A percentile compares a stretch with the other conserved stretches of the same genome.
Evolutionary conservation across 2,329 filamentous ascomycete species (phyloP).

Genomic region (Scedosporium apiospermum): DNA sequence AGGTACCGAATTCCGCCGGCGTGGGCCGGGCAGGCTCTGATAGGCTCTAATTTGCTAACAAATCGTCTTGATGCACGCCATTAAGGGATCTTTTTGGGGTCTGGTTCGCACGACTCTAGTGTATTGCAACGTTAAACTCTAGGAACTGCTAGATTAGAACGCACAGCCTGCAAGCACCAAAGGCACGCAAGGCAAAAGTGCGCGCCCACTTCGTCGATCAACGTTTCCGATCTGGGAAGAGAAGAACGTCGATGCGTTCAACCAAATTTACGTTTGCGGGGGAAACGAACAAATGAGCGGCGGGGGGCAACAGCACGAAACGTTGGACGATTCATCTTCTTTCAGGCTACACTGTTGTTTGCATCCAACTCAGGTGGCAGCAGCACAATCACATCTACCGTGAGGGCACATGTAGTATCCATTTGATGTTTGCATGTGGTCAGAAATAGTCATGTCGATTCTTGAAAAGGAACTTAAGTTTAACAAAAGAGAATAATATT

Average conservation of each 20-base stretch:
- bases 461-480: no score
- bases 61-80: neutral
- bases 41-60: neutral
- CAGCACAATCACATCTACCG: neutral
- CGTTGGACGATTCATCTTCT: neutral
- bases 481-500: no score
- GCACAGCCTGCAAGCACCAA: no score
- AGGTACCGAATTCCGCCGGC: neutral
- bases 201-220: no score
- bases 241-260: neutral
- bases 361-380: neutral
- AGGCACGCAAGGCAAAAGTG: no score
- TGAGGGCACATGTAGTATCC: neutral
- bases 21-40: neutral
- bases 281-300: neutral
- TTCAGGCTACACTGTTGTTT: neutral
- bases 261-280: neutral
- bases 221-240: neutral
- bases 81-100: no score
- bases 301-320: neutral
- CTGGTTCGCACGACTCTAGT: no score
- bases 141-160: no score
- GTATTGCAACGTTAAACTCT: no score
- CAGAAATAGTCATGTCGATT: neutral
- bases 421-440: neutral